Base-by-base conservation (phyloP, 345 rosid species). In the Ceriops decandra region DNA sequence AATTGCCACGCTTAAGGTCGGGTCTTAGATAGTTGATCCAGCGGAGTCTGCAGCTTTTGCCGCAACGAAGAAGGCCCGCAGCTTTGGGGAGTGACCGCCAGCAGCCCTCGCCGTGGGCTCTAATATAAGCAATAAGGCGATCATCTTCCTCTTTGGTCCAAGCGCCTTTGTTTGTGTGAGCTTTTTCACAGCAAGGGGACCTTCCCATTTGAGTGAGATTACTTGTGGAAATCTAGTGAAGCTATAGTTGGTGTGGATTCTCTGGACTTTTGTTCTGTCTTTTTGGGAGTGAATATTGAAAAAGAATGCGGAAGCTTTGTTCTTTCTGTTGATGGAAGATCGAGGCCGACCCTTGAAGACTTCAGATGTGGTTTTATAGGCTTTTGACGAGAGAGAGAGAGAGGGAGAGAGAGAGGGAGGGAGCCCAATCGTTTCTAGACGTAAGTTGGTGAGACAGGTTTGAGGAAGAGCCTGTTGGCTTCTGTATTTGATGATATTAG, bases 361-460 rank as follows among this genome's bases (percentile, higher is more conserved):
- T 74, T 52, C 66, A 69, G 72, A 75, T 52, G 65, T 63, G 59
- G 64, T 72, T 84, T 77, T 84, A 86, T 86, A 88, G 86, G 83
- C 76, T 77, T 81, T 87, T 88, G 86, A 85, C 85, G 68, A 24
- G 33, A 69, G 32, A 11, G 33, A 38, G 24, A 22, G 24, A 22
- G 68, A 42, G 47, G 59, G 66, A 62, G 70, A 46, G 71, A 68
- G 73, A 47, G 66, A 63, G 62, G 20, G 81, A 53, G 57, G 6
- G 57, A 24, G 67, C 73, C 76, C 75, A 81, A 79, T 66, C 79
- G 91, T 86, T 93, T 93, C 97, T 88, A 93, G 98, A 93, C 80
- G 90, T 47, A 88, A 85, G 97, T 93, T 93, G 98, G 98, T 90
- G 90, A 85, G 89, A 87, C 84, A 86, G 90, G 91, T 82, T 81